Base-by-base conservation (phyloP, 306 rosid species). In the Lathyrus tuberosus region DNA sequence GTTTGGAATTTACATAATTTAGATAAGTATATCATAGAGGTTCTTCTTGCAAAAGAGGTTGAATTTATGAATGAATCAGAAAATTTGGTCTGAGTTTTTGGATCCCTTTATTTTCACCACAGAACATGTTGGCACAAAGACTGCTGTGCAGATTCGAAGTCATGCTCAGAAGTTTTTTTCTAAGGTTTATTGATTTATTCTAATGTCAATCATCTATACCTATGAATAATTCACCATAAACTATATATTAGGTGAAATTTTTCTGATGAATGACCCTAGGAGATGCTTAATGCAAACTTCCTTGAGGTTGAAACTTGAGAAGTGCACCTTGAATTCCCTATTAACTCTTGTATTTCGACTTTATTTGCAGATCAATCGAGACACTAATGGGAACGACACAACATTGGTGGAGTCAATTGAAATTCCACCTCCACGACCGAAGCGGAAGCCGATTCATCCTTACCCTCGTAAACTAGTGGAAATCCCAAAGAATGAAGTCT, bases 111-210 rank as follows among this genome's bases (percentile, higher is more conserved):
- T 26, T 71, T 76, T 75, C 40, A 48, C 64, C 81, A 74, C 89
- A 92, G 97, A 86, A 37, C 91, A 92, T 79, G 79, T 92, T 74
- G 92, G 95, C 71, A 81, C 92, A 61, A 92, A 92, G 84, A 92
- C 92, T 76, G 96, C 96, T 3, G 97, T 92, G 83, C 97, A 92
- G 89, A 92, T 92, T 73, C 88, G 97, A 81, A 92, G 97, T 69
- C 97, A 92, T 81, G 96, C 97, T 74, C 97, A 92, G 81, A 92
- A 92, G 83, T 87, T 92, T 78, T 92, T 92, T 70, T 86, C 87
- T 71, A 92, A 92, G 97, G 97, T 92, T 76, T 43, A 83, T 76
- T 83, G 82, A 76, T 84, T 62, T 78, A 67, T 80, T 81, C 78
- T 79, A 79, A 62, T 76, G 10, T 46, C 70, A 46, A 74, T 74